These are phyloP conservation scores for Penicillium cinerascens DNA, from an alignment of 495 filamentous ascomycete species.

Conservation along the genomic window DNA sequence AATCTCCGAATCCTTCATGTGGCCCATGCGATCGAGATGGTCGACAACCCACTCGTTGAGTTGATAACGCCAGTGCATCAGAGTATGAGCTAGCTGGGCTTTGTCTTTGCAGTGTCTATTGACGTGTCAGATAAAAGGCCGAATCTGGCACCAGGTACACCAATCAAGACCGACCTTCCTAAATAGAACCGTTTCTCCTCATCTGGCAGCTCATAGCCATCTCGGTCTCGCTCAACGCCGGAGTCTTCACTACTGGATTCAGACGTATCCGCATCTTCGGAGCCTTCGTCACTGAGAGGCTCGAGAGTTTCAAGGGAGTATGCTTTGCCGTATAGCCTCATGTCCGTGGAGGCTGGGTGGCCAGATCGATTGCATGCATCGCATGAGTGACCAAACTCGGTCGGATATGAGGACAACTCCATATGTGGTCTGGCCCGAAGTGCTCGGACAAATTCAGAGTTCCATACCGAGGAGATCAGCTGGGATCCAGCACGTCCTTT, in stretches of 20 bases:
- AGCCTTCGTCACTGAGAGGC: slow-evolving; percentile 50
- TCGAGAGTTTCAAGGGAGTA: slow-evolving; percentile 70
- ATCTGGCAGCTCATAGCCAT: slow-evolving; percentile 32
- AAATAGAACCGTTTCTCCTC: slow-evolving; percentile 39
- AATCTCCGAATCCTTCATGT: slow-evolving; percentile 49
- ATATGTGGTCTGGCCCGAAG: slow-evolving; percentile 62
- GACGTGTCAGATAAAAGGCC: neutral
- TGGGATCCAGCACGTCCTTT: slow-evolving; percentile 65
- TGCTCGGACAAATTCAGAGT: slow-evolving; percentile 56
- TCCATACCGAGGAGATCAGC: slow-evolving; percentile 73
- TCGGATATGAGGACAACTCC: slow-evolving; percentile 33
- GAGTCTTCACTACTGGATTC: slow-evolving; percentile 10
- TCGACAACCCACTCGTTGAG: slow-evolving; percentile 68
- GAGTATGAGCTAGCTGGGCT: slow-evolving; percentile 63
- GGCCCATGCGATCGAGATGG: slow-evolving; percentile 54
- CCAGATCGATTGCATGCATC: slow-evolving; percentile 71
- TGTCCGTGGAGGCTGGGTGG: slow-evolving; percentile 61
- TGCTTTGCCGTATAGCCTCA: slow-evolving; percentile 63
- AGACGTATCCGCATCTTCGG: slow-evolving; percentile 27
- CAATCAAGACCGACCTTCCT: slow-evolving; percentile 34
- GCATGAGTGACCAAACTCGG: slow-evolving; percentile 49
- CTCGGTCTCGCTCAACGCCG: slow-evolving; percentile 23
- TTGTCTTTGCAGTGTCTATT: slow-evolving; percentile 61
- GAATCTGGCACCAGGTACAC: neutral
- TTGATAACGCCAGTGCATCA: slow-evolving; percentile 72